A percentile compares a stretch with the other conserved stretches of the same genome.
These are phyloP conservation scores for Dactylellina cionopaga DNA, from an alignment of 2,329 filamentous ascomycete genomes.

Conservation along the genomic window DNA sequence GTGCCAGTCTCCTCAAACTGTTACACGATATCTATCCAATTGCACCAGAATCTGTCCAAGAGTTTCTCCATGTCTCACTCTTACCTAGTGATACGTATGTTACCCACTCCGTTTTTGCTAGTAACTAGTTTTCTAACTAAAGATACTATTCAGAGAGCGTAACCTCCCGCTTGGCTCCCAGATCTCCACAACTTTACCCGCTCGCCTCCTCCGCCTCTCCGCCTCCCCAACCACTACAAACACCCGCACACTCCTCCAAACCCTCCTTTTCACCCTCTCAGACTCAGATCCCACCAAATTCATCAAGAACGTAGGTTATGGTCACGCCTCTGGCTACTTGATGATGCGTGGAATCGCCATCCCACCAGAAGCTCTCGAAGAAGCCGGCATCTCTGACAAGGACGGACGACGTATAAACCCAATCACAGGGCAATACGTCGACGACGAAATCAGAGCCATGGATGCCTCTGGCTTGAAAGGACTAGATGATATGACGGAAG, in stretches of 20 bases:
- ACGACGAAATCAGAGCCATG: slow-evolving; percentile 66
- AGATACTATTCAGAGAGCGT: slow-evolving; percentile 67
- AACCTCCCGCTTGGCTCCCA: slow-evolving; percentile 74
- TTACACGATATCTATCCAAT: slow-evolving; percentile 76
- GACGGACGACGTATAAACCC: slow-evolving; percentile 74
- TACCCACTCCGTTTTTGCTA: neutral
- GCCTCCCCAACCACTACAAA: slow-evolving; percentile 77
- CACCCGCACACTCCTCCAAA: slow-evolving; percentile 77
- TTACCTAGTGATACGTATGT: slow-evolving; percentile 74
- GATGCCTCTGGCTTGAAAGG: slow-evolving; percentile 58
- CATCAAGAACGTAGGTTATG: slow-evolving; percentile 92
- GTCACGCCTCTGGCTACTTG: slow-evolving; percentile 89
- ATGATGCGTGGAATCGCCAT: slow-evolving; percentile 84
- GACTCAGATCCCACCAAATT: slow-evolving; percentile 81
- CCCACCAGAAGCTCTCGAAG: slow-evolving; percentile 70
- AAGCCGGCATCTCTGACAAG: slow-evolving; percentile 1
- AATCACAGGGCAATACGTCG: slow-evolving; percentile 83
- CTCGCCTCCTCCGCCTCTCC: slow-evolving; percentile 79
- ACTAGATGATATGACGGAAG: slow-evolving; percentile 78
- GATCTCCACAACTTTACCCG: slow-evolving; percentile 76
- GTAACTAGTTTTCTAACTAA: neutral
- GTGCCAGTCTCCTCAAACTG: slow-evolving; percentile 78
- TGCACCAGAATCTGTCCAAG: slow-evolving; percentile 71
- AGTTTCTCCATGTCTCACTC: slow-evolving; percentile 72
- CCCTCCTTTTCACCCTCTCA: slow-evolving; percentile 86